Conservation (phyloP, 1,139 yeast genomes). For the Hansenula sp. region DNA sequence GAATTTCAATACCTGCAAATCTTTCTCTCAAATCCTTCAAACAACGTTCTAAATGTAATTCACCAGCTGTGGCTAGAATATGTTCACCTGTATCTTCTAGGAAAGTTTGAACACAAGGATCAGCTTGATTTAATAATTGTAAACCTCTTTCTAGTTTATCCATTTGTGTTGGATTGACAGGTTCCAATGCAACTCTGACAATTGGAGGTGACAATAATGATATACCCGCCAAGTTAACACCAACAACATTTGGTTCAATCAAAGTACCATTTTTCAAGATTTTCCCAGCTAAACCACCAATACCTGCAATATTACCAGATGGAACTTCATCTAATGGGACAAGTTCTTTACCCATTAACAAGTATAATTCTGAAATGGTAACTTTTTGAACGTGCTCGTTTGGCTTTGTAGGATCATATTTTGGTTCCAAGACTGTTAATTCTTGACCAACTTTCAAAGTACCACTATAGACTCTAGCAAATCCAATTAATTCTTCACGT, state of each 20-base stretch:
- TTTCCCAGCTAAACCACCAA: constrained; percentile 82
- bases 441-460: constrained; percentile 70
- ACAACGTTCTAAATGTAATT: constrained; percentile 87
- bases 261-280: constrained; percentile 86
- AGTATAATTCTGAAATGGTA: constrained; percentile 61
- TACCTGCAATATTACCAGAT: constrained; percentile 93
- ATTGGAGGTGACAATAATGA: constrained; percentile 74
- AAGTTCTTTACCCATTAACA: constrained; percentile 91
- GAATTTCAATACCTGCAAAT: constrained; percentile 87
- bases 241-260: constrained; percentile 40
- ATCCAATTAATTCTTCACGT: constrained; percentile 72
- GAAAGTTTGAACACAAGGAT: constrained; percentile 87
- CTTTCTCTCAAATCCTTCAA: constrained; percentile 83
- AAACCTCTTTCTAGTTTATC: constrained; percentile 75
- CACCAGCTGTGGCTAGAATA: constrained; percentile 93
- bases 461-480: constrained; percentile 88
- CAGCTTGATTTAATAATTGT: constrained; percentile 76
- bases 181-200: constrained; percentile 91
- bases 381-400: constrained; percentile 51
- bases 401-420: constrained; percentile 71
- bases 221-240: constrained; percentile 72
- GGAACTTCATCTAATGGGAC: constrained; percentile 77
- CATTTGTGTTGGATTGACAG: constrained; percentile 79
- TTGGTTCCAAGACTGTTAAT: constrained; percentile 77
- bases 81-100: constrained; percentile 89